These are phyloP conservation scores for Talaromyces rugulosus DNA, from an alignment of 2,329 filamentous ascomycete species.

Conservation along the genomic window DNA sequence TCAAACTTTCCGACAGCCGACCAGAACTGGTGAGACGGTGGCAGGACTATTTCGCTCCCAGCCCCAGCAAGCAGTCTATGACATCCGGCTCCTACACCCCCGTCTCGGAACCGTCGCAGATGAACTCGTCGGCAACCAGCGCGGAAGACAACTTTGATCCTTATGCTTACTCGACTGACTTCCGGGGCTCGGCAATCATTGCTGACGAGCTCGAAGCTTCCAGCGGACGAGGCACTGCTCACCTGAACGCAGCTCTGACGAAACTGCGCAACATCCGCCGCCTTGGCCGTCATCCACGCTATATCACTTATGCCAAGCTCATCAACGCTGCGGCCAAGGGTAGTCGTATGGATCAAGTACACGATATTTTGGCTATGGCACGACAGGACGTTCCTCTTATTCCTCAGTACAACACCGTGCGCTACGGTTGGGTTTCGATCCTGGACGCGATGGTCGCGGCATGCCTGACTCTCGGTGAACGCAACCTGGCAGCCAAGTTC, in stretches of 20 bases:
- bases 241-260: conserved; percentile 73
- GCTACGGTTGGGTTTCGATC: conserved; percentile 95
- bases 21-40: conserved; percentile 50
- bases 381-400: conserved; percentile 82
- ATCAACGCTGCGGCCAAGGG: conserved; percentile 86
- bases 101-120: conserved; percentile 44
- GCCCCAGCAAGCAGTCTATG: conserved; percentile 46
- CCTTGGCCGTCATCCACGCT: conserved; percentile 83
- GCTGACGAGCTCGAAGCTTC: conserved; percentile 82
- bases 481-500: conserved; percentile 74
- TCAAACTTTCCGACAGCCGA: conserved; percentile 46
- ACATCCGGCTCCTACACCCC: conserved; percentile 35
- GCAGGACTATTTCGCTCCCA: conserved; percentile 49
- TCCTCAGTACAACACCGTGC: conserved; percentile 77
- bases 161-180: conserved; percentile 84
- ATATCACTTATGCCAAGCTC: conserved; percentile 95
- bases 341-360: conserved; percentile 73
- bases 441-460: conserved; percentile 95
- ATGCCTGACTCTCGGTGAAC: conserved; percentile 77
- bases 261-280: conserved; percentile 93
- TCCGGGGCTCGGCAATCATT: conserved; percentile 87
- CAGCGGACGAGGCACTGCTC: conserved; percentile 66
- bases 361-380: conserved; percentile 86
- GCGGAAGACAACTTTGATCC: conserved; percentile 81
- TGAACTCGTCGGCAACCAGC: conserved; percentile 54